Base-by-base conservation (phyloP, 805 yeast genomes). In the Starmerella etchellsii region DNA sequence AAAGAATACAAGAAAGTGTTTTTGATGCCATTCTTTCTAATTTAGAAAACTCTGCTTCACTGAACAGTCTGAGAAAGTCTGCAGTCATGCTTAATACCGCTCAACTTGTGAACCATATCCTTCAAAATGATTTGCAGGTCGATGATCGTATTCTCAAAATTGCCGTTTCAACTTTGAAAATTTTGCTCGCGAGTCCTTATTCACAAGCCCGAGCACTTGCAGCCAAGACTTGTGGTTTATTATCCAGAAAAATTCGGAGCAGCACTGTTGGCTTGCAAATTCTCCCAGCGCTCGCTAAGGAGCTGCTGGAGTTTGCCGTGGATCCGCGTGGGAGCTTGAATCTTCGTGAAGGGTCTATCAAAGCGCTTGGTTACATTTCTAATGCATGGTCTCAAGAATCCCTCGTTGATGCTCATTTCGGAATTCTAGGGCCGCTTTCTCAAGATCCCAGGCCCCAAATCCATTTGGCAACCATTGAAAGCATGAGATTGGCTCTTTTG, bases 361-460 rank as follows among this genome's bases (percentile, higher is more conserved):
- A 73, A 28, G 58, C 74, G 0, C 52, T 80, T 24, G 68, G 75
- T 8, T 57, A 69, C 3, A 63, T 73, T 21, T 65, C 66, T 40
- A 63, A 64, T 36, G 64, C 61, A 42, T 25, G 42, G 32, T 35
- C 51, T 1, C 39, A 34, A 6, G 19, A 16, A 6, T 21, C 41
- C 2, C 40, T 47, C 5, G 21, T 44, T 4, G 48, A 47, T 18
- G 44, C 42, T 2, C 18, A 41, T 23, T 44, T 37, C 40, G 34
- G 34, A 66, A 56, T 25, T 56, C 60, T 42, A 7, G 29, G 69
- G 29, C 76, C 81, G 14, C 64, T 88, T 23, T 57, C 77, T 3
- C 62, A 62, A 18, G 97, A 88, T 58, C 87, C 95, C 0, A 88
- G 87, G 55, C 95, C 95, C 0, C 63, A 73, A 1, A 85, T 91